Conservation (phyloP, 2,329 filamentous ascomycete genomes). For the Pleomassaria siparia region DNA sequence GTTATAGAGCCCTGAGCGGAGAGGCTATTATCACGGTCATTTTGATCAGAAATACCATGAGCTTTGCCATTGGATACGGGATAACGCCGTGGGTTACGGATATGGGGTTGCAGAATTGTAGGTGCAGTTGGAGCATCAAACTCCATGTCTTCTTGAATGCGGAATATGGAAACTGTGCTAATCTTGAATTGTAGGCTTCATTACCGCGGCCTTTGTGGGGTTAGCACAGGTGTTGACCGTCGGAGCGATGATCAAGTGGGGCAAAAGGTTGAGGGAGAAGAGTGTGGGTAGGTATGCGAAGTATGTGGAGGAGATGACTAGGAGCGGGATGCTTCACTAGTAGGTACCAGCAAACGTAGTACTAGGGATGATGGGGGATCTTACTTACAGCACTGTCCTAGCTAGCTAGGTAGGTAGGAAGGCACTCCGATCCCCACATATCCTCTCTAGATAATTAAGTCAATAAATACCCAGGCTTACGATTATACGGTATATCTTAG, state of each 20-base stretch:
- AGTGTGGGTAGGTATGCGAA: slow-evolving; percentile 17
- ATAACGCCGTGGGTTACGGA: slow-evolving; percentile 9
- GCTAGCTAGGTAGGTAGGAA: no score
- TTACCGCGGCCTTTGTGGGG: slow-evolving; percentile 47
- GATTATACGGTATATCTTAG: no score
- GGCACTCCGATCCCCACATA: no score
- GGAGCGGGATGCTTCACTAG: slow-evolving; percentile 22
- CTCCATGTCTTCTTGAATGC: slow-evolving; percentile 48
- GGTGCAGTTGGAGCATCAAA: no score
- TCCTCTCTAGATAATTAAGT: no score
- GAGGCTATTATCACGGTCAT: slow-evolving; percentile 56
- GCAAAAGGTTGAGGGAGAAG: slow-evolving; percentile 42
- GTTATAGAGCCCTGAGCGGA: slow-evolving; percentile 51
- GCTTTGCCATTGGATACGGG: slow-evolving; percentile 55
- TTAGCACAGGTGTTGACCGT: slow-evolving; percentile 44
- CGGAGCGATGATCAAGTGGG: slow-evolving; percentile 53
- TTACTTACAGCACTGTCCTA: no score
- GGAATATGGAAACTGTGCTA: slow-evolving; percentile 47
- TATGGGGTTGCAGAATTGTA: slow-evolving; percentile 20
- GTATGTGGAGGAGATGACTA: slow-evolving; percentile 20
- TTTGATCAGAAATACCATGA: slow-evolving; percentile 53
- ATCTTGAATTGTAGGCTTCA: no score
- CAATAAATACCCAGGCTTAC: no score
- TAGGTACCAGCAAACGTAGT: no score
- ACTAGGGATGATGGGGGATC: no score